Evolutionary conservation across 2,329 filamentous ascomycete species (phyloP).

Genomic region (Diaporthe aspalathi): DNA sequence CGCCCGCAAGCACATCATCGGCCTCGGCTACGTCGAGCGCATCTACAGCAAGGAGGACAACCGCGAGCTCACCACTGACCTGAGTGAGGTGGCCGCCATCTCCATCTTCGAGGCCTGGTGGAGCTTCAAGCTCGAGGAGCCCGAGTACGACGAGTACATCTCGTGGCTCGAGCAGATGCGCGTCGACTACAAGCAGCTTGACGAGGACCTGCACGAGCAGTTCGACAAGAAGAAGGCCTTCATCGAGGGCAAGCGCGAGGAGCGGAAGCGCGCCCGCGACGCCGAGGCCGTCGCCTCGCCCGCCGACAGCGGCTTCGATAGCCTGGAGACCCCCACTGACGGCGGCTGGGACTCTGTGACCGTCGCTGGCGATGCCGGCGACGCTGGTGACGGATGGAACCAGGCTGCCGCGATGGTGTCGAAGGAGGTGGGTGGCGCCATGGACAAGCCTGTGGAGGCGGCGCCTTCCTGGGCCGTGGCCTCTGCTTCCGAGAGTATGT

Average conservation of each 20-base stretch:
- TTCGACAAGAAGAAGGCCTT: slow-evolving; percentile 37
- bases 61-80: slow-evolving; percentile 5
- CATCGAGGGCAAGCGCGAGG: slow-evolving; percentile 35
- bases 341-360: slow-evolving; percentile 28
- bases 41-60: slow-evolving; percentile 28
- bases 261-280: slow-evolving; percentile 25
- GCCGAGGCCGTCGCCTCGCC: background rate
- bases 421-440: background rate
- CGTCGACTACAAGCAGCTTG: slow-evolving; percentile 30
- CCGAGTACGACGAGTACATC: slow-evolving; percentile 35
- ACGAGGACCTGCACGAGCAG: slow-evolving; percentile 35
- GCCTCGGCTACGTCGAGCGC: slow-evolving; percentile 27
- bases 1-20: slow-evolving; percentile 35
- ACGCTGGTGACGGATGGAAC: slow-evolving; percentile 11
- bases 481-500: background rate
- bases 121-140: slow-evolving; percentile 31
- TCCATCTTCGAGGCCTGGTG: slow-evolving; percentile 39
- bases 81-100: slow-evolving; percentile 36
- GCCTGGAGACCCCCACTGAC: background rate
- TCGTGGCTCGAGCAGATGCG: slow-evolving; percentile 36
- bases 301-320: background rate
- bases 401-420: slow-evolving; percentile 3
- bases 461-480: background rate
- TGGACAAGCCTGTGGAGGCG: background rate
- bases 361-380: background rate